Percentiles rank a stretch among this genome's conserved stretches.
Conservation (phyloP, 176 grass and related monocot species). For the Tuctoria greenei region DNA sequence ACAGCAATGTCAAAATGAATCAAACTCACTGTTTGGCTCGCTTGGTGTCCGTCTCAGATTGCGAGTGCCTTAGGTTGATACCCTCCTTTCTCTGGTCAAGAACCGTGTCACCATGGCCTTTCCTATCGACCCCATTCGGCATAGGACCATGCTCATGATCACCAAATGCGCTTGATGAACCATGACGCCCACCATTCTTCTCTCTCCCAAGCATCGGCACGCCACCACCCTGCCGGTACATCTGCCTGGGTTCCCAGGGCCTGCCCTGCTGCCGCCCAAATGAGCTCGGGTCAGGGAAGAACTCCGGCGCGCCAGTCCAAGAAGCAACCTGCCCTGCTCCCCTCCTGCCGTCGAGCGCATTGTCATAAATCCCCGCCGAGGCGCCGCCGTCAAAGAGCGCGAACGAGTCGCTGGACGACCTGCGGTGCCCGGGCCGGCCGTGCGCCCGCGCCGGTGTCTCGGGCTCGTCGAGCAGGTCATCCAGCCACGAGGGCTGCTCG, state of each 20-base stretch:
- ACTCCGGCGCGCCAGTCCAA: slow-evolving; percentile 39
- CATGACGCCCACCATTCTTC: slow-evolving; percentile 47
- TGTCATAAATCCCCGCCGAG: slow-evolving; percentile 35
- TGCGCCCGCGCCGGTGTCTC: slow-evolving; percentile 39
- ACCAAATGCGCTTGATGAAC: slow-evolving; percentile 15
- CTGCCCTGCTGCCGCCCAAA: slow-evolving; percentile 43
- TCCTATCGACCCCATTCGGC: slow-evolving; percentile 44
- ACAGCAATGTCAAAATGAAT: neutral
- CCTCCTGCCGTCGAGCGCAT: slow-evolving; percentile 48
- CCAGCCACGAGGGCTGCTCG: slow-evolving; percentile 94
- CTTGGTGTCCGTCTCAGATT: slow-evolving; percentile 63
- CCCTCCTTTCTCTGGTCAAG: slow-evolving; percentile 59
- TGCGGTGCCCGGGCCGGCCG: slow-evolving; percentile 58
- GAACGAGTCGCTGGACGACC: slow-evolving; percentile 88
- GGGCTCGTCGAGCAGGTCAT: slow-evolving; percentile 81
- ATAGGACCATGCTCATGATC: slow-evolving; percentile 40
- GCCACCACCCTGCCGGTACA: slow-evolving; percentile 41
- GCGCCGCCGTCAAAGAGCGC: slow-evolving; percentile 52
- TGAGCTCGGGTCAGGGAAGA: slow-evolving; percentile 46
- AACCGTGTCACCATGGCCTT: slow-evolving; percentile 32
- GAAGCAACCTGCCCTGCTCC: slow-evolving; percentile 29
- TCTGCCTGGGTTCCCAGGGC: slow-evolving; percentile 51
- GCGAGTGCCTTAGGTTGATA: slow-evolving; percentile 45
- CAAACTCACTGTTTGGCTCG: slow-evolving; percentile 77
- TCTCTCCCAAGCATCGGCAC: slow-evolving; percentile 17